Conservation (phyloP, 805 yeast species). For the Martiniozyma abietophila region DNA sequence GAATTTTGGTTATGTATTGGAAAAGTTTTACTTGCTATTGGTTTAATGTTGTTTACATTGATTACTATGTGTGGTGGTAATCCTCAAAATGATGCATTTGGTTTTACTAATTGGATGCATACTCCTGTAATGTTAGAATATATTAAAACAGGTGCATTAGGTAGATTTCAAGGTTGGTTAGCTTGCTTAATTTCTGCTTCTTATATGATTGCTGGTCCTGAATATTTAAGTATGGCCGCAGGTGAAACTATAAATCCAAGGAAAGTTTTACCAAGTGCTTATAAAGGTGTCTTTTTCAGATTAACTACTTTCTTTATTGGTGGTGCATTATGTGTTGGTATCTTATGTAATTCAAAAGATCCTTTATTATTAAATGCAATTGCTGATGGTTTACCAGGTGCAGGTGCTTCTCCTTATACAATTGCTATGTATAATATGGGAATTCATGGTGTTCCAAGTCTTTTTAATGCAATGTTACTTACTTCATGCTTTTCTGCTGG, state of each 20-base stretch:
- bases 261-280: constrained; percentile 36
- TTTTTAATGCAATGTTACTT: constrained; percentile 66
- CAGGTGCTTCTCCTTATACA: constrained; percentile 63
- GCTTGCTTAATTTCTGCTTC: constrained; percentile 54
- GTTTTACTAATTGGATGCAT: constrained; percentile 41
- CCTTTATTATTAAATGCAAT: constrained; percentile 28
- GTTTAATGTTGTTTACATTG: constrained; percentile 40
- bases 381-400: constrained; percentile 31
- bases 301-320: constrained; percentile 36
- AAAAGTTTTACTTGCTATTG: constrained; percentile 38
- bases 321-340: constrained; percentile 40
- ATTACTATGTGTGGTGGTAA: constrained; percentile 51
- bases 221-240: constrained; percentile 37
- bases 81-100: constrained; percentile 41
- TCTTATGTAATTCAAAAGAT: constrained; percentile 34
- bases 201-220: constrained; percentile 62
- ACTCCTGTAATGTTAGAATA: constrained; percentile 23
- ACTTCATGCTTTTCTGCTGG: constrained; percentile 77
- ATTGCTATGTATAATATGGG: constrained; percentile 64
- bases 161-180: constrained; percentile 37
- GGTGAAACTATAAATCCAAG: constrained; percentile 38
- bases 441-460: constrained; percentile 57
- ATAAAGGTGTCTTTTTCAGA: constrained; percentile 35
- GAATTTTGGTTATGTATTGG: constrained; percentile 40
- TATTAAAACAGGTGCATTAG: constrained; percentile 30